Percentiles rank a stretch among this genome's conserved stretches.
These are phyloP conservation scores for Carpinus viminea DNA, from an alignment of 306 rosid genomes.

Conservation along the genomic window DNA sequence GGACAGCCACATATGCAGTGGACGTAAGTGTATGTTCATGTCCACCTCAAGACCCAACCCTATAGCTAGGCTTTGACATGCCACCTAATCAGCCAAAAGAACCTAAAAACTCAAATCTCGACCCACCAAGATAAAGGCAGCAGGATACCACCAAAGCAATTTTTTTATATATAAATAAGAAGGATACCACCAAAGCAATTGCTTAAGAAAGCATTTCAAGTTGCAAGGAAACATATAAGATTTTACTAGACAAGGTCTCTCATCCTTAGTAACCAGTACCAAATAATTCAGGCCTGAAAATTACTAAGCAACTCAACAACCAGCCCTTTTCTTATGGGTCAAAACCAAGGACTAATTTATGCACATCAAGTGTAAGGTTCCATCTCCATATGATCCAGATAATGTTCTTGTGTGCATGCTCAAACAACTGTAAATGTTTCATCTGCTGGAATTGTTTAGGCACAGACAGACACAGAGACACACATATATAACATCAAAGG, in stretches of 20 bases:
- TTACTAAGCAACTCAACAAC: neutral
- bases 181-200: neutral
- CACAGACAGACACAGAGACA: neutral
- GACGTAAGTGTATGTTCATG: neutral
- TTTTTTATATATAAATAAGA: too few relatives aligned
- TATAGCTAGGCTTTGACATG: neutral
- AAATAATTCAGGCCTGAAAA: neutral
- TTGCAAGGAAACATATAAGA: conserved; percentile 1
- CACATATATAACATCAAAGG: neutral
- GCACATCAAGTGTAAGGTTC: neutral
- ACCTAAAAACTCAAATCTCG: neutral
- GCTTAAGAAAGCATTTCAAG: neutral
- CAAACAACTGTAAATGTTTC: neutral
- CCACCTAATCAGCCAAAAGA: conserved; percentile 5
- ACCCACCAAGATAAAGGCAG: neutral
- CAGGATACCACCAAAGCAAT: neutral
- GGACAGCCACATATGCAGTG: neutral
- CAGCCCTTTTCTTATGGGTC: neutral
- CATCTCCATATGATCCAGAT: neutral
- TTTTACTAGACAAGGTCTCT: conserved; percentile 5
- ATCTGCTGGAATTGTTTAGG: neutral
- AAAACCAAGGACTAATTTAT: neutral
- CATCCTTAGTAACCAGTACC: neutral
- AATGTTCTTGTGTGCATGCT: neutral
- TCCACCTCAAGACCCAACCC: conserved; percentile 2